These are phyloP conservation scores for Heterobasidion parviporum DNA, from an alignment of 1,284 basidiomycete species.

Conservation along the genomic window DNA sequence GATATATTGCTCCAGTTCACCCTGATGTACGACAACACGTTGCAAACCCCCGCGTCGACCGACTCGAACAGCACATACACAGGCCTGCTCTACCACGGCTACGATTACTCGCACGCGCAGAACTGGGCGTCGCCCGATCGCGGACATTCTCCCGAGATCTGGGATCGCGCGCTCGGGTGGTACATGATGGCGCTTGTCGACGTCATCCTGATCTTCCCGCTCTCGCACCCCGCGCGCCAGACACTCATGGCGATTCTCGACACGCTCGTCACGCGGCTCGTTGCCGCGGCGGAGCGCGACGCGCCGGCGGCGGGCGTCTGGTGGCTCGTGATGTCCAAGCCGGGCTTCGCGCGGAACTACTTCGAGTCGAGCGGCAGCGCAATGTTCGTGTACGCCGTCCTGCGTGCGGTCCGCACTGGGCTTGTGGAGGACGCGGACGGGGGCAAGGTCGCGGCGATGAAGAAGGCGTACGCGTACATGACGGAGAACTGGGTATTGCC, in stretches of 20 bases:
- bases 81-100: background rate
- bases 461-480: background rate
- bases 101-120: background rate
- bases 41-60: background rate
- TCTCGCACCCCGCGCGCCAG: background rate
- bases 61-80: background rate
- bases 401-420: background rate
- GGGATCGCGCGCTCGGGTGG: background rate
- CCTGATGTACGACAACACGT: background rate
- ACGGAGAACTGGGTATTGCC: background rate
- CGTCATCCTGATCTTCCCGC: background rate
- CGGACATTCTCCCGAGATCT: background rate
- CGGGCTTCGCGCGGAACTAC: background rate
- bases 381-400: background rate
- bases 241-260: background rate
- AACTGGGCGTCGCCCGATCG: background rate
- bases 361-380: background rate
- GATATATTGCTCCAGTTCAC: background rate
- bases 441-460: background rate
- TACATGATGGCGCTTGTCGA: background rate
- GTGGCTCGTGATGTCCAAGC: background rate
- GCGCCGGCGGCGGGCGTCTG: background rate
- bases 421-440: background rate
- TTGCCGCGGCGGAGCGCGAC: background rate
- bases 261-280: background rate